A percentile compares a stretch with the other conserved stretches of the same genome.
Evolutionary conservation across 306 rosid species (phyloP).

Genomic region (Pachyrhizus erosus): DNA sequence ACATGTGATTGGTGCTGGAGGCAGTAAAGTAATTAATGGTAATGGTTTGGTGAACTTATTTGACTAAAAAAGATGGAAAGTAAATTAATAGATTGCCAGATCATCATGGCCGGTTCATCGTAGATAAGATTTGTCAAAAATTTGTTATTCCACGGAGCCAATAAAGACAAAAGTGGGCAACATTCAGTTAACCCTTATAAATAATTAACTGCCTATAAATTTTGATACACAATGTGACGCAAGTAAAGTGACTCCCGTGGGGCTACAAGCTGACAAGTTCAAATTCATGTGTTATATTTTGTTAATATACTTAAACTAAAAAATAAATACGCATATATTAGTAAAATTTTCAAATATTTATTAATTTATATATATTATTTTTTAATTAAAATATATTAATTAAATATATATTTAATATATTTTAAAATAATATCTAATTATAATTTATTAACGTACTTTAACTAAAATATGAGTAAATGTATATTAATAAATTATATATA

Average conservation of each 20-base stretch:
- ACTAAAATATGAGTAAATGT: too few species aligned
- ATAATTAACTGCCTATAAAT: neutral
- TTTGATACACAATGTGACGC: neutral
- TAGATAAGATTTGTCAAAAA: slow-evolving; percentile 20
- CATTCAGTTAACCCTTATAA: neutral
- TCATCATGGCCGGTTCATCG: slow-evolving; percentile 42
- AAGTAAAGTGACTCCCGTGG: neutral
- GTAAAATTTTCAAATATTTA: too few species aligned
- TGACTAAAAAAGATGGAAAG: neutral
- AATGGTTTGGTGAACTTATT: slow-evolving; percentile 11
- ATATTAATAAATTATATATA: too few species aligned
- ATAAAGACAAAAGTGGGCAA: neutral
- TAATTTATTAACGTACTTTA: too few species aligned
- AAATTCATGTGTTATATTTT: too few species aligned
- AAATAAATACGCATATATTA: too few species aligned
- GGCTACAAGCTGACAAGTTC: neutral
- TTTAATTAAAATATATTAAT: too few species aligned
- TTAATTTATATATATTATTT: too few species aligned
- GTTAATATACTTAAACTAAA: too few species aligned
- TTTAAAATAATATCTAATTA: too few species aligned
- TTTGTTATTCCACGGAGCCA: slow-evolving; percentile 25
- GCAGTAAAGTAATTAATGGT: neutral
- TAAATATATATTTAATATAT: too few species aligned
- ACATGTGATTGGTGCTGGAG: neutral
- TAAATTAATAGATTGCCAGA: neutral